These are phyloP conservation scores for Cytospora chrysosperma DNA, from an alignment of 2,329 filamentous ascomycete species.

Conservation along the genomic window DNA sequence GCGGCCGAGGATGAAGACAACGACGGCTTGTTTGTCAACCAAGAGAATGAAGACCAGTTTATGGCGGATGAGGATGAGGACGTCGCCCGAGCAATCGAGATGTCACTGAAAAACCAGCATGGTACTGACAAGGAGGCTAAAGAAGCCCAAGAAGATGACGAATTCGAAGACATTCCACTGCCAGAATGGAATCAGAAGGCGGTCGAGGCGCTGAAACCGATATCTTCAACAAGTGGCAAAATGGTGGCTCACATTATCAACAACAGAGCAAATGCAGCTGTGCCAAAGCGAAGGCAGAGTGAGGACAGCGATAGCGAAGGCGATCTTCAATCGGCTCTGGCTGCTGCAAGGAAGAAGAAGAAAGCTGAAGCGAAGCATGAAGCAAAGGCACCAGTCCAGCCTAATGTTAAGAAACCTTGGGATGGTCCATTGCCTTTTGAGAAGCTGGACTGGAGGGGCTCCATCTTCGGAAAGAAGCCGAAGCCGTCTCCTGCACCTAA, in stretches of 20 bases:
- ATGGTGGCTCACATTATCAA: slow-evolving; percentile 75
- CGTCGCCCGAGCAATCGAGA: slow-evolving; percentile 75
- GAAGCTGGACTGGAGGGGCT: slow-evolving; percentile 70
- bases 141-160: slow-evolving; percentile 40
- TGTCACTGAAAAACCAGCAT: slow-evolving; percentile 73
- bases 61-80: slow-evolving; percentile 55
- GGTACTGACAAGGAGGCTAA: slow-evolving; percentile 35
- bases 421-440: slow-evolving; percentile 88
- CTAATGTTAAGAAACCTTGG: slow-evolving; percentile 63
- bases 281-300: slow-evolving; percentile 47
- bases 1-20: slow-evolving; percentile 37
- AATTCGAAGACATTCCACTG: slow-evolving; percentile 51
- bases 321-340: slow-evolving; percentile 74
- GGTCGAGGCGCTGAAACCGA: slow-evolving; percentile 50
- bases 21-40: slow-evolving; percentile 37
- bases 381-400: slow-evolving; percentile 37
- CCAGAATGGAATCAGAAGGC: slow-evolving; percentile 59
- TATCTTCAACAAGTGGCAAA: slow-evolving; percentile 50
- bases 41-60: slow-evolving; percentile 28
- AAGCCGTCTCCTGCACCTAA: slow-evolving; percentile 18
- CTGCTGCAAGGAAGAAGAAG: slow-evolving; percentile 65
- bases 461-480: slow-evolving; percentile 50
- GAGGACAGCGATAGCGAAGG: slow-evolving; percentile 68
- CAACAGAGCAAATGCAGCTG: slow-evolving; percentile 64
- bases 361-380: slow-evolving; percentile 37